A percentile compares a stretch with the other conserved stretches of the same genome.
These are phyloP conservation scores for Brassica hybrid DNA, from an alignment of 441 rosid species.

Conservation along the genomic window DNA sequence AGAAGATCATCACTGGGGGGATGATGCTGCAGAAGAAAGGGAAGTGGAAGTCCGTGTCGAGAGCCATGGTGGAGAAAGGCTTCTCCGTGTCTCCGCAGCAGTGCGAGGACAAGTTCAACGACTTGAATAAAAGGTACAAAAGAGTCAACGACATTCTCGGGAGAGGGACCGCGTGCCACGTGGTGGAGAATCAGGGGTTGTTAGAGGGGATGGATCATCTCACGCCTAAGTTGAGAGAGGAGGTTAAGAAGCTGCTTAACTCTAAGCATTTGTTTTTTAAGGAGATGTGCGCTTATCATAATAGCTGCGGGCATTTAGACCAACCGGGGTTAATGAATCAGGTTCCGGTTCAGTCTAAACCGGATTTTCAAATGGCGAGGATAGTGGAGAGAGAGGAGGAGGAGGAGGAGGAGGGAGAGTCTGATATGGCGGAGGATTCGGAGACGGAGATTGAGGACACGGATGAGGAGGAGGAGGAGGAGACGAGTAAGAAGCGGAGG, in stretches of 20 bases:
- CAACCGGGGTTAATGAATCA: constrained; percentile 41
- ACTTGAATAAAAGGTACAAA: constrained; percentile 94
- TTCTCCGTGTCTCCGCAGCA: constrained; percentile 94
- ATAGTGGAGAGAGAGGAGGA: too few relatives aligned
- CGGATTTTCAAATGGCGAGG: constrained; percentile 45
- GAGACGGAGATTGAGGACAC: constrained; percentile 35
- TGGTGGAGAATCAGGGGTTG: constrained; percentile 91
- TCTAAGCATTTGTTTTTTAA: constrained; percentile 92
- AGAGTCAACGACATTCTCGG: constrained; percentile 80
- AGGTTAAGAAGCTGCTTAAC: constrained; percentile 77
- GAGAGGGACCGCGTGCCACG: constrained; percentile 78
- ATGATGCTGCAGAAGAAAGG: constrained; percentile 86
- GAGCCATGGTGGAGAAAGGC: constrained; percentile 96
- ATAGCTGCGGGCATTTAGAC: constrained; percentile 69
- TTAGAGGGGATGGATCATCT: constrained; percentile 81
- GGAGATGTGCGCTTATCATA: constrained; percentile 98
- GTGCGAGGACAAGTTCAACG: constrained; percentile 96
- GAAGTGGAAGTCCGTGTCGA: constrained; percentile 94
- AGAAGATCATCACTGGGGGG: constrained; percentile 48
- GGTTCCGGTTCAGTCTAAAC: too few relatives aligned
- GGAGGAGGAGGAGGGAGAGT: neutral
- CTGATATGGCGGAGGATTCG: constrained; percentile 38
- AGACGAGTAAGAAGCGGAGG: neutral
- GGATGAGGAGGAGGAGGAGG: constrained; percentile 42
- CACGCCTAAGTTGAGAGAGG: constrained; percentile 76